Evolutionary conservation across 2,329 filamentous ascomycete species (phyloP).

Genomic region (Ophiostoma sp.): DNA sequence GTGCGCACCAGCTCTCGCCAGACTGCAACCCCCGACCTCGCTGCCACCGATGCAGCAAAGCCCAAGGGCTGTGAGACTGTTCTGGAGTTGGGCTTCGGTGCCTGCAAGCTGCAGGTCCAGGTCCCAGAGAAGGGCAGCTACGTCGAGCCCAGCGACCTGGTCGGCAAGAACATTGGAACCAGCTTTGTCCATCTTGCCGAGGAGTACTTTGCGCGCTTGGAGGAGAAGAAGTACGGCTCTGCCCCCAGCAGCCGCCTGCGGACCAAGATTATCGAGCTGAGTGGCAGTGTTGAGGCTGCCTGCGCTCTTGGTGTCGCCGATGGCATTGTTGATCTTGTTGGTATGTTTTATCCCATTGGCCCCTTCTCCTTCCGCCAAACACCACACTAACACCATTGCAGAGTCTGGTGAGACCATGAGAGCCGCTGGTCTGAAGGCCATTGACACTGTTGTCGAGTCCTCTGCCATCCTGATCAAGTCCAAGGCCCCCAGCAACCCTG

Average conservation of each 20-base stretch:
- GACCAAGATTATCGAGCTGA: slow-evolving; percentile 89
- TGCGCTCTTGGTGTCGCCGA: slow-evolving; percentile 94
- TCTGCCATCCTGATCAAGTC: slow-evolving; percentile 91
- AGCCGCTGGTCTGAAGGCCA: slow-evolving; percentile 86
- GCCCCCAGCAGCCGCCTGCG: slow-evolving; percentile 50
- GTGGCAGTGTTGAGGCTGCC: slow-evolving; percentile 93
- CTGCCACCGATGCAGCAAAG: slow-evolving; percentile 35
- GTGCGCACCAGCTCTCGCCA: slow-evolving; percentile 46
- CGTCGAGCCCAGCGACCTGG: slow-evolving; percentile 63
- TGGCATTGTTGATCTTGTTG: slow-evolving; percentile 94
- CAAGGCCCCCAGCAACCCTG: slow-evolving; percentile 70
- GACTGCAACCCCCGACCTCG: slow-evolving; percentile 36
- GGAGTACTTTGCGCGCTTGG: slow-evolving; percentile 77
- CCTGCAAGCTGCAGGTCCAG: slow-evolving; percentile 93
- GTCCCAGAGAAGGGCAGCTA: slow-evolving; percentile 80
- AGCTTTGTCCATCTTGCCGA: slow-evolving; percentile 84
- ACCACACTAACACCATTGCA: slow-evolving; percentile 33
- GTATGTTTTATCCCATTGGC: slow-evolving; percentile 46
- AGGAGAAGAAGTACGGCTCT: slow-evolving; percentile 47
- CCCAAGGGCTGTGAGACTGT: slow-evolving; percentile 70
- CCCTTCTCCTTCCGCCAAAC: background rate
- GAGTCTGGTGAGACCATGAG: slow-evolving; percentile 99
- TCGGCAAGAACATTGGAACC: slow-evolving; percentile 90
- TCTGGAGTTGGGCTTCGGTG: slow-evolving; percentile 83
- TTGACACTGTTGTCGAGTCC: slow-evolving; percentile 85